Evolutionary conservation across 176 grass and related monocot genomes (phyloP), one percentile per base, ranked within the genome.

Genomic region (Paspalum notatum): DNA sequence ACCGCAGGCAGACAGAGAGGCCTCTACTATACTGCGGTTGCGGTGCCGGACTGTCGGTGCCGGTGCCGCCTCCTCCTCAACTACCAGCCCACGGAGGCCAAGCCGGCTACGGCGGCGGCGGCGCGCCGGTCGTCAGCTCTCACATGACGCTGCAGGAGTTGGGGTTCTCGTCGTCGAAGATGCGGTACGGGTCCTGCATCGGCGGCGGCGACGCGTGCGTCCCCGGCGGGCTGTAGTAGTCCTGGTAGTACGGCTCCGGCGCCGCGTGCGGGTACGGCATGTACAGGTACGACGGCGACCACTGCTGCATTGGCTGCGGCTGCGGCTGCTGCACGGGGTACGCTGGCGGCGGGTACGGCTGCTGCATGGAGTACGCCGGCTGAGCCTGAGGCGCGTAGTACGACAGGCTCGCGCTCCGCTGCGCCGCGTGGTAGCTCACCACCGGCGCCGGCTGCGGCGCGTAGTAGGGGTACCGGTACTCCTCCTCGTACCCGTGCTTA

Each of bases 111-210:
- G 66, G 84, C 53, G 51, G 77, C 58, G 24, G 39, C 39, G 40
- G 24, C 41, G 11, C 45, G 13, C 25, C 47, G 32, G 10, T 18
- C 8, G 0, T 2, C n/a, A n/a, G 4, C 7, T 24, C n/a, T 57
- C n/a, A 58, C 93, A 95, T 92, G 71, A 95, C 52, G 62, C 82
- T 90, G 58, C 93, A 95, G 14, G 90, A 79, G 83, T 95, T 92
- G 17, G 90, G 86, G 83, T 95, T 90, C 69, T 95, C 93, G 73
- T 95, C 93, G 60, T 92, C 88, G 84, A 95, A 95, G 14, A 91
- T 76, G 75, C 76, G 49, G 71, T 91, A 88, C 64, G 83, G 61
- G 66, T 85, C 85, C 6, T 94, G 68, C 12, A 41, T 76, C 57
- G 79, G 85, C 61, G 68, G 70, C 16, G 72, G 73, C 43, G 80